These are phyloP conservation scores for Tilletiopsis washingtonensis DNA, from an alignment of 1,284 basidiomycete species.

Conservation along the genomic window DNA sequence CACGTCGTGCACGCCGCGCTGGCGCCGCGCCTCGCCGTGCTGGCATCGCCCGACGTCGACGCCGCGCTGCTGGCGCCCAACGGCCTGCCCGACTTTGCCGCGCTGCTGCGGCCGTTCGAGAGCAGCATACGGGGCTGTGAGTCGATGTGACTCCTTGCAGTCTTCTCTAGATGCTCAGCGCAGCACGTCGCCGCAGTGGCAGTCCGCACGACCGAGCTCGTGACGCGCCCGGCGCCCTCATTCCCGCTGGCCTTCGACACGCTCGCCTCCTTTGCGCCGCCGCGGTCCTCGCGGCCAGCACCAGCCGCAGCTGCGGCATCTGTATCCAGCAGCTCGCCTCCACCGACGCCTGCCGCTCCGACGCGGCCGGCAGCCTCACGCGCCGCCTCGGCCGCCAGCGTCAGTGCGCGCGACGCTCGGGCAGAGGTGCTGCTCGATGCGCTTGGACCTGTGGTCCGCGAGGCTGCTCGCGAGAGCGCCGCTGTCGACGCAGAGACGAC, in stretches of 20 bases:
- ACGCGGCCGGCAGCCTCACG: neutral
- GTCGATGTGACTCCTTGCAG: too few species aligned
- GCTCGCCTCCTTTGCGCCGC: slow-evolving; percentile 17
- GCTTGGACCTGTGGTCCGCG: slow-evolving; percentile 4
- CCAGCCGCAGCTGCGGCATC: slow-evolving; percentile 2
- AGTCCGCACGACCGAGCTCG: slow-evolving; percentile 41
- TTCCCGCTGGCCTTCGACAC: slow-evolving; percentile 40
- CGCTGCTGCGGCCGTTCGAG: slow-evolving; percentile 39
- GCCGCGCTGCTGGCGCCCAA: slow-evolving; percentile 17
- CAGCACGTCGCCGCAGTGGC: too few species aligned
- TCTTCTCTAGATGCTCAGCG: too few species aligned
- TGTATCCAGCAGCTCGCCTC: slow-evolving; percentile 2
- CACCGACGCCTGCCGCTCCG: neutral
- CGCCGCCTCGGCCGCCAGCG: neutral
- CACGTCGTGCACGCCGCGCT: slow-evolving; percentile 29
- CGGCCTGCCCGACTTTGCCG: slow-evolving; percentile 23
- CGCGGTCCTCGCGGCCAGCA: slow-evolving; percentile 4
- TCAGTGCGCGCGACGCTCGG: neutral
- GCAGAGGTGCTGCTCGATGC: slow-evolving; percentile 20
- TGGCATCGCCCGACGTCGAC: slow-evolving; percentile 34
- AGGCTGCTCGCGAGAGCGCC: neutral
- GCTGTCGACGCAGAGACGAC: slow-evolving; percentile 6
- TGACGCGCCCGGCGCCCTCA: slow-evolving; percentile 19
- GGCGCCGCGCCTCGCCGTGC: slow-evolving; percentile 36
- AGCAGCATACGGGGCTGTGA: slow-evolving; percentile 16